Conservation (phyloP, 2,329 filamentous ascomycete species). For the Pseudocercospora crystallina region DNA sequence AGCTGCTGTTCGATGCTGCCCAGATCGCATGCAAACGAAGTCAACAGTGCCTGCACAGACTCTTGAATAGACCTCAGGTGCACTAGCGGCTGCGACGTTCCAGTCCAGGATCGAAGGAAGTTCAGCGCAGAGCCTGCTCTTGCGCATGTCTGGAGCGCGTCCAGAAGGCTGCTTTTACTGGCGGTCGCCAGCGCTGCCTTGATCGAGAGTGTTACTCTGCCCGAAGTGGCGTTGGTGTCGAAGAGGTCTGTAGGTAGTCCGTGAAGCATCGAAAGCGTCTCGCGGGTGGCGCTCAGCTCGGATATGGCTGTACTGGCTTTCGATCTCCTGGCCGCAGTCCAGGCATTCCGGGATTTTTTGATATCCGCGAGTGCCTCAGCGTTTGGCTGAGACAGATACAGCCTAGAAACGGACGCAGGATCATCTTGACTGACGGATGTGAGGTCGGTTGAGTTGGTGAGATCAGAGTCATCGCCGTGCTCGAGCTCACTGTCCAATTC, state of each 20-base stretch:
- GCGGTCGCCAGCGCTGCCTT: conserved; percentile 8
- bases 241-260: conserved; percentile 77
- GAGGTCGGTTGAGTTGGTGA: conserved; percentile 32
- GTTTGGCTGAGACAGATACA: conserved; percentile 34
- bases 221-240: conserved; percentile 33
- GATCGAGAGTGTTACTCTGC: conserved; percentile 19
- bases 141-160: conserved; percentile 47
- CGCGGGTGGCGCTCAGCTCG: conserved; percentile 72
- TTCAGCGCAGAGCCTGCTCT: conserved; percentile 50
- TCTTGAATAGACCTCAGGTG: conserved; percentile 69
- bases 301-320: conserved; percentile 47
- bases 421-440: conserved; percentile 42
- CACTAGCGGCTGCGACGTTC: conserved; percentile 35
- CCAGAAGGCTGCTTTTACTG: conserved; percentile 32
- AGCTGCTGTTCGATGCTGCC: conserved; percentile 62
- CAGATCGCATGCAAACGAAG: conserved; percentile 59
- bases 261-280: conserved; percentile 81
- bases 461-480: conserved; percentile 31
- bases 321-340: neutral
- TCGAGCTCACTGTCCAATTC: conserved; percentile 41
- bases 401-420: conserved; percentile 34
- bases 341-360: conserved; percentile 24
- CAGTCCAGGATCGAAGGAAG: conserved; percentile 51
- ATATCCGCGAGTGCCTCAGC: conserved; percentile 38
- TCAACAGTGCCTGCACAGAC: conserved; percentile 58